Base-by-base conservation (phyloP, 495 filamentous ascomycete species). In the Xylaria flabelliformis region DNA sequence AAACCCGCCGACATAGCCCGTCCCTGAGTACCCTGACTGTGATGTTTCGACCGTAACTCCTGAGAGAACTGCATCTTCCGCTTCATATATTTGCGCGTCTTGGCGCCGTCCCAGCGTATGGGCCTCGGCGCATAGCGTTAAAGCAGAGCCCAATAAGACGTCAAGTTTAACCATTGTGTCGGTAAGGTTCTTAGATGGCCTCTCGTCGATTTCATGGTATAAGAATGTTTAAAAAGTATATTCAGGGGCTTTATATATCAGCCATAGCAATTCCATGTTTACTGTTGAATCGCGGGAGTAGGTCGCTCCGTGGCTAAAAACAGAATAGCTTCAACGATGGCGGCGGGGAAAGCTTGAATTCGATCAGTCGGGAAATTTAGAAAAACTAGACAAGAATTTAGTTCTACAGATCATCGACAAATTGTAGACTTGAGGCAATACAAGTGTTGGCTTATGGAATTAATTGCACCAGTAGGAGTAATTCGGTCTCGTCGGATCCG, bases 1-100 rank as follows among this genome's bases (percentile, higher is more conserved):
- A 58, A 85, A 84, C 24, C 83, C 80, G 3, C 74, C 77, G 6
- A 85, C 82, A 59, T 86, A 86, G 3, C 84, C 84, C 29, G 78
- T 81, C 8, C 83, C 83, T 77, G 72, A 44, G 55, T 74, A 85
- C 3, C 83, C 83, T 4, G 78, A 42, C 17, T 77, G 76, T 3
- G 79, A 64, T 6, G 77, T 81, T 1, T 76, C 80, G 69, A 82
- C 77, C 5, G n/a, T 74, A 1, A 80, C 81, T 2, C 83, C 83
- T 2, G 74, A 71, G 13, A 84, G 74, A 2, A 74, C 70, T 4
- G 77, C 83, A 69, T 80, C 77, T 67, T 85, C 83, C n/a, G 83
- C 83, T 73, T 85, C 77, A 64, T 76, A 83, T 64, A 64, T 46
- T 26, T 64, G 61, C 3, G 61, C 61, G 39, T 46, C 39, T 26